Conservation (phyloP, 2,329 filamentous ascomycete genomes). For the Epichloe bromicola region DNA sequence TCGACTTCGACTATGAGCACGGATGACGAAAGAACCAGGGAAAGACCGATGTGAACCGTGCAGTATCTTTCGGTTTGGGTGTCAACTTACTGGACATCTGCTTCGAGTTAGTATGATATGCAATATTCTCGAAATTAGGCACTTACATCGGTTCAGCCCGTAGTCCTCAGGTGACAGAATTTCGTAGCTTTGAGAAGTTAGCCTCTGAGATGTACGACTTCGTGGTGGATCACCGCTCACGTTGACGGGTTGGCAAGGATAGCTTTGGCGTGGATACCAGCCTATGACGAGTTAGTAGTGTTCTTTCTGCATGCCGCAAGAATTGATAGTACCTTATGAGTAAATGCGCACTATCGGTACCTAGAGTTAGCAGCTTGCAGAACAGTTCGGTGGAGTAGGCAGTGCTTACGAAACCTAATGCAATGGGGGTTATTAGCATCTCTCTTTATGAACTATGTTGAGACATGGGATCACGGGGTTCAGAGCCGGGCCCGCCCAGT, state of each 20-base stretch:
- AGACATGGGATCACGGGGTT: not conserved
- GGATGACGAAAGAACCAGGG: not conserved
- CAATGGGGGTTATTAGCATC: not conserved
- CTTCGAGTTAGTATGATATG: not conserved
- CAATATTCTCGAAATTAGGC: not conserved
- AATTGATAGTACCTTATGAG: not conserved
- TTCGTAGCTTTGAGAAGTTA: slow-evolving; percentile 51
- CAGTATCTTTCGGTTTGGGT: not conserved
- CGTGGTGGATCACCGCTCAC: not conserved
- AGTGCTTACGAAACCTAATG: not conserved
- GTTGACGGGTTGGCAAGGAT: slow-evolving; percentile 4
- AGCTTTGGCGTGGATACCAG: slow-evolving; percentile 23
- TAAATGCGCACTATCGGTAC: not conserved
- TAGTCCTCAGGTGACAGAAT: slow-evolving; percentile 71
- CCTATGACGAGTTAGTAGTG: slow-evolving; percentile 3
- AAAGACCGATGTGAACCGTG: not conserved
- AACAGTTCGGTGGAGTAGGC: no score
- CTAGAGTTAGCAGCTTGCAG: not conserved
- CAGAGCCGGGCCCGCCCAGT: not conserved
- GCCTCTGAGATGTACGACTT: not conserved
- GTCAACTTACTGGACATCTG: slow-evolving; percentile 2
- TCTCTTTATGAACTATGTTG: not conserved
- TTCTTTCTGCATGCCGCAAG: not conserved
- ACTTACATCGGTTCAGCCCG: slow-evolving; percentile 7
- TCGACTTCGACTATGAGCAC: not conserved